These are phyloP conservation scores for Crithidia sp. DNA, from an alignment of 208 protist species.

Conservation along the genomic window DNA sequence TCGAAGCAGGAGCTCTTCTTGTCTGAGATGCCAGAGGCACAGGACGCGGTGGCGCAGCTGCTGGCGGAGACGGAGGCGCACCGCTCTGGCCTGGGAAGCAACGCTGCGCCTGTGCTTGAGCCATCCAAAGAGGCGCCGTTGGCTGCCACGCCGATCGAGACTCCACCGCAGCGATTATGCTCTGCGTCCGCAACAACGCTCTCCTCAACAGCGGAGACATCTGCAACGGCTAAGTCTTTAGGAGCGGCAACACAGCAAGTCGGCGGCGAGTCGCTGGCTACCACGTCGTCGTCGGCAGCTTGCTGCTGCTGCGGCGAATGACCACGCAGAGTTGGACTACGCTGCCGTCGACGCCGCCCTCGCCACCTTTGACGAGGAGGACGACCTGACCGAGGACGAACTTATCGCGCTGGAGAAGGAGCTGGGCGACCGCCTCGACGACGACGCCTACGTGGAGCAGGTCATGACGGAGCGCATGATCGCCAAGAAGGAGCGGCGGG, in stretches of 20 bases:
- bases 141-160: too few relatives aligned
- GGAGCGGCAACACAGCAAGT: neutral
- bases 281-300: neutral
- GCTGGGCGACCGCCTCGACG: slow-evolving; percentile 67
- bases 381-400: slow-evolving; percentile 85
- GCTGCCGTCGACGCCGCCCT: slow-evolving; percentile 35
- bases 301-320: neutral
- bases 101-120: neutral
- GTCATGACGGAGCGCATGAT: slow-evolving; percentile 85
- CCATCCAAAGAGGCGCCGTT: neutral
- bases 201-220: neutral
- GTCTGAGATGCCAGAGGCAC: slow-evolving; percentile 67
- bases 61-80: slow-evolving; percentile 37
- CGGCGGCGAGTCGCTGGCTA: neutral
- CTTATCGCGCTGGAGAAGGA: slow-evolving; percentile 77
- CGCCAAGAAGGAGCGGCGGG: slow-evolving; percentile 78
- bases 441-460: slow-evolving; percentile 75
- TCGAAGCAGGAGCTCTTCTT: slow-evolving; percentile 66
- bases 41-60: slow-evolving; percentile 51
- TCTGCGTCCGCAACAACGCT: too few relatives aligned
- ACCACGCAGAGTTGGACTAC: slow-evolving; percentile 8
- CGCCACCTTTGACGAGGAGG: slow-evolving; percentile 72
- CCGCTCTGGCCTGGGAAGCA: neutral
- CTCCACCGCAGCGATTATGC: too few relatives aligned
- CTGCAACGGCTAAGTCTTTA: neutral